These are phyloP conservation scores for Fagus sylvatica DNA, from an alignment of 306 rosid genomes.

Conservation along the genomic window DNA sequence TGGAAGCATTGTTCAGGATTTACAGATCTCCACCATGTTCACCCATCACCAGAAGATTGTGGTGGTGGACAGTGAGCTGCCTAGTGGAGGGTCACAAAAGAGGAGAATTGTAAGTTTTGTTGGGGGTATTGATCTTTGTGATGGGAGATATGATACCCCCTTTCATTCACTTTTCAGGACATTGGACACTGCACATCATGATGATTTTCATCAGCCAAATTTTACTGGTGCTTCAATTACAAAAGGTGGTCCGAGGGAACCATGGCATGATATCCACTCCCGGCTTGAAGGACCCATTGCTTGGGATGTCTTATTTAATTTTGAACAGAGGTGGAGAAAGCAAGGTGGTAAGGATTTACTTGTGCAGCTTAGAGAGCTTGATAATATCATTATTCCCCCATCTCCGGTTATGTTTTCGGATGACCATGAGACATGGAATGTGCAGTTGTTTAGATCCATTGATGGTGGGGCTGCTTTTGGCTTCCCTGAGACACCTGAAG, in stretches of 20 bases:
- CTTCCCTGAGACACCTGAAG: constrained; percentile 75
- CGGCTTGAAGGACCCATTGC: constrained; percentile 79
- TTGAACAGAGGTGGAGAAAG: constrained; percentile 75
- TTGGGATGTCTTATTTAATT: constrained; percentile 76
- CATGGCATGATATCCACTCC: constrained; percentile 80
- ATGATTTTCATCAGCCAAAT: constrained; percentile 72
- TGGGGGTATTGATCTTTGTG: constrained; percentile 78
- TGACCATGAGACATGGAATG: constrained; percentile 71
- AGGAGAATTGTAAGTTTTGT: constrained; percentile 70
- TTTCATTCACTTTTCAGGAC: constrained; percentile 75
- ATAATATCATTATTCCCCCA: constrained; percentile 55
- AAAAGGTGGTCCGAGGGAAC: constrained; percentile 79
- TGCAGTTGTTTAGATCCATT: constrained; percentile 72
- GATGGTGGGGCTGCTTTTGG: constrained; percentile 84
- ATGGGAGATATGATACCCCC: constrained; percentile 73
- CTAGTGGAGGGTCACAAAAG: constrained; percentile 45
- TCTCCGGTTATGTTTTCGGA: constrained; percentile 63
- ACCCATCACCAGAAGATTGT: constrained; percentile 85
- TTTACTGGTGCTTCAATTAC: constrained; percentile 56
- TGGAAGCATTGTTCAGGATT: constrained; percentile 63
- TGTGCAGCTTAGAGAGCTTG: constrained; percentile 54
- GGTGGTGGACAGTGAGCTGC: constrained; percentile 61
- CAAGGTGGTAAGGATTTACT: constrained; percentile 78
- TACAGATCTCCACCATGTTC: constrained; percentile 71
- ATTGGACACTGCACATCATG: constrained; percentile 66